Evolutionary conservation across 2,329 filamentous ascomycete species (phyloP), one percentile per base, ranked within the genome.

Genomic region (Beauveria bassiana): DNA sequence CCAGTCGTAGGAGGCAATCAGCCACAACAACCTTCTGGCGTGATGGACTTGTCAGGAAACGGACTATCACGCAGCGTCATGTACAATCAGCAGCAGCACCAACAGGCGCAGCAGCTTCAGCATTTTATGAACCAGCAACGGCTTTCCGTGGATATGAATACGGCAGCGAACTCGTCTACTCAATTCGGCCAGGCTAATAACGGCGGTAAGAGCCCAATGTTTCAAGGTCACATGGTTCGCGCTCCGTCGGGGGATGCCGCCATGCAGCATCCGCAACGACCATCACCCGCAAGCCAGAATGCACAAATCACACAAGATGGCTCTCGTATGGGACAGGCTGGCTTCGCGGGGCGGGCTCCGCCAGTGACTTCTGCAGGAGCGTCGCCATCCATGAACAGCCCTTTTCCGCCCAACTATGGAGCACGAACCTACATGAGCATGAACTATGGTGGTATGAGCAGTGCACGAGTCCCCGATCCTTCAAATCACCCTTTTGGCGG

Each of bases 41-140:
- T 54, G 3, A 49, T 61, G 43, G 59, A 61, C 45, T n/a, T 61
- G 59, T 61, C 55, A n/a, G 55, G 55, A 14, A n/a, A 45, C 8
- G 28, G 43, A 4, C 45, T 58, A 7, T 50, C 50, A n/a, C 61
- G 54, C 43, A 59, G 31, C 20, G 55, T 31, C 43, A 59, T 59
- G 42, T 53, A 55, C 55, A 53, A 62, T 18, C 61, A 58, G 42
- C 61, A 58, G 42, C 61, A 59, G 20, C 61, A 59, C 18, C 61
- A 58, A 34, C 61, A 58, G 55, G 54, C 54, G 16, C 61, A 62
- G 9, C 61, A 63, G 31, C 34, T 61, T 20, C 62, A 63, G 22
- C 61, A 62, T 34, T 61, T 61, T 24, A 61, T 61, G 59, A 61
- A 61, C 18, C 59, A 61, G 42, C 59, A 61, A 43, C 28, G 59